Evolutionary conservation across 2,329 filamentous ascomycete genomes (phyloP).

Genomic region (Basipetospora chlamydospora): DNA sequence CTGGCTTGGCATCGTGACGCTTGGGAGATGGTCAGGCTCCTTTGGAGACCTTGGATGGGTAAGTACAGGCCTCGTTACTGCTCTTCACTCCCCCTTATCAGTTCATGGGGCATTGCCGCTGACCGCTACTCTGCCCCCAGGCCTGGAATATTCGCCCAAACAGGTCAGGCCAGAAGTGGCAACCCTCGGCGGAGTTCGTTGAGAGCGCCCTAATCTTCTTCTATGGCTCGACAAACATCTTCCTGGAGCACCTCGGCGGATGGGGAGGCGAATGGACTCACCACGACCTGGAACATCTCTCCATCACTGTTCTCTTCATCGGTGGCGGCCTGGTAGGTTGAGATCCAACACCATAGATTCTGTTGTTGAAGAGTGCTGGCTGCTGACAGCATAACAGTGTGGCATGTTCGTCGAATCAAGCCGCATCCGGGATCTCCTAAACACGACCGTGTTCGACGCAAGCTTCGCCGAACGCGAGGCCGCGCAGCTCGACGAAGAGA

Average conservation of each 20-base stretch:
- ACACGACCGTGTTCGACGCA: constrained; percentile 28
- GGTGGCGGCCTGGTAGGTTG: constrained; percentile 68
- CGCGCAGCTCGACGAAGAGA: constrained; percentile 28
- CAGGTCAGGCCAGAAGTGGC: constrained; percentile 42
- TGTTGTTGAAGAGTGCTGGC: too few relatives aligned
- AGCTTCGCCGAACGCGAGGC: constrained; percentile 25
- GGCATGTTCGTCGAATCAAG: constrained; percentile 78
- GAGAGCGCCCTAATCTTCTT: constrained; percentile 84
- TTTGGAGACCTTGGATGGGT: constrained; percentile 84
- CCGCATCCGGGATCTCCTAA: constrained; percentile 51
- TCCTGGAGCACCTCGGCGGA: constrained; percentile 72
- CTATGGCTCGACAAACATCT: constrained; percentile 82
- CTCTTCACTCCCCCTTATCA: too few relatives aligned
- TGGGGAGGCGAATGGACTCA: constrained; percentile 59
- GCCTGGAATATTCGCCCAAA: constrained; percentile 79
- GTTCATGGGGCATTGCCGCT: constrained; percentile 3
- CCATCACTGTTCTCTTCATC: constrained; percentile 86
- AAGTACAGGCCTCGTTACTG: constrained; percentile 5
- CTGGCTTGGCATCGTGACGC: constrained; percentile 75
- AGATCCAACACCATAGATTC: neutral
- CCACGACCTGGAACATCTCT: constrained; percentile 78
- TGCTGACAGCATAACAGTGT: constrained; percentile 27
- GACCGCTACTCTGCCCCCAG: constrained; percentile 14
- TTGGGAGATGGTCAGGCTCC: constrained; percentile 80
- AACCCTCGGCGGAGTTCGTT: constrained; percentile 72